Evolutionary conservation across 2,329 filamentous ascomycete species (phyloP).

Genomic region (Dactylonectria estremocensis): DNA sequence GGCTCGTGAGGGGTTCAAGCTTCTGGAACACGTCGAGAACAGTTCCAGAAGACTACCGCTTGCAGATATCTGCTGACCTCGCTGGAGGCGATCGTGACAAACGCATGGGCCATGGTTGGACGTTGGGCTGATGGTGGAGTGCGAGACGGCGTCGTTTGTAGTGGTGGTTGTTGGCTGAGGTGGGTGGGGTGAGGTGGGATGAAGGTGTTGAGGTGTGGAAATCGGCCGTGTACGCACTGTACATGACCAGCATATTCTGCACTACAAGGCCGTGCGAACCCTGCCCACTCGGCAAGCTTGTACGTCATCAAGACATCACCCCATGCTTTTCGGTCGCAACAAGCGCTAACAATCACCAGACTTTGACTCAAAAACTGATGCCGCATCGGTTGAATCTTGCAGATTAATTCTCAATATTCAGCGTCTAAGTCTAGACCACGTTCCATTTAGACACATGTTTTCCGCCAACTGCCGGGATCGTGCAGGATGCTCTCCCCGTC

Average conservation of each 20-base stretch:
- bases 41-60: constrained; percentile 47
- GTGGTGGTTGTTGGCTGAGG: constrained; percentile 33
- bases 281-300: not conserved
- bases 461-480: constrained; percentile 9
- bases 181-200: constrained; percentile 31
- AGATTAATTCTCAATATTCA: not conserved
- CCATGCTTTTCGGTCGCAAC: constrained; percentile 20
- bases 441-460: constrained; percentile 3
- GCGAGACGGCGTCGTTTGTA: constrained; percentile 24
- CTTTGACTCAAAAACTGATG: constrained; percentile 22
- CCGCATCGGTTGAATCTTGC: not conserved
- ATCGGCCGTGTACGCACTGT: constrained; percentile 15
- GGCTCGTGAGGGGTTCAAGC: constrained; percentile 34
- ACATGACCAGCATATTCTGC: not conserved
- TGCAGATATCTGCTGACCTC: constrained; percentile 46
- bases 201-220: constrained; percentile 10
- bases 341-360: constrained; percentile 16
- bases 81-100: constrained; percentile 49
- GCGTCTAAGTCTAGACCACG: constrained; percentile 4
- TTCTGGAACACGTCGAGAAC: constrained; percentile 41
- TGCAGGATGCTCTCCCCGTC: constrained; percentile 9
- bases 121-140: constrained; percentile 43
- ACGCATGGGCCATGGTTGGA: constrained; percentile 50
- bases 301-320: constrained; percentile 30
- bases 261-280: not conserved